A percentile compares a stretch with the other conserved stretches of the same genome.
These are phyloP conservation scores for Collybiopsis luxurians DNA, from an alignment of 768 basidiomycete species.

Conservation along the genomic window DNA sequence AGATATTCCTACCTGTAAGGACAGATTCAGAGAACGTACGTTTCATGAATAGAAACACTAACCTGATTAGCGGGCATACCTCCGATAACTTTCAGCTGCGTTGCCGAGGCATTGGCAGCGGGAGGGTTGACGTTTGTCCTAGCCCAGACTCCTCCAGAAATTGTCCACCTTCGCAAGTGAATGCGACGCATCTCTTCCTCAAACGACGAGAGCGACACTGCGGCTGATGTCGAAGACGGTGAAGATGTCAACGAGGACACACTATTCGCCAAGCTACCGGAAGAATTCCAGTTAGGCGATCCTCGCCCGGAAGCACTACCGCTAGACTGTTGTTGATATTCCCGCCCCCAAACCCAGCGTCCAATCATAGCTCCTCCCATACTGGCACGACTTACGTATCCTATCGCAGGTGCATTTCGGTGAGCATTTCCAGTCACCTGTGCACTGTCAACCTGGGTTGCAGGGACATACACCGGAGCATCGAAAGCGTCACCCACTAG, in stretches of 20 bases:
- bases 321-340: slow-evolving; percentile 28
- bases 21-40: not conserved
- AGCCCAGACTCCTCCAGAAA: slow-evolving; percentile 54
- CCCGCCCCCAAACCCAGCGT: slow-evolving; percentile 83
- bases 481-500: slow-evolving; percentile 83
- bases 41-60: not conserved
- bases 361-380: slow-evolving; percentile 79
- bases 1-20: slow-evolving; percentile 1
- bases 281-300: slow-evolving; percentile 24
- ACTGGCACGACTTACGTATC: slow-evolving; percentile 67
- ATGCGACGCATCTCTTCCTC: slow-evolving; percentile 79
- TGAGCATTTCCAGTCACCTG: slow-evolving; percentile 50
- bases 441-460: slow-evolving; percentile 74
- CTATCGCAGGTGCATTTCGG: slow-evolving; percentile 68
- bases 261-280: not conserved
- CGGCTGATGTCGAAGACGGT: not conserved
- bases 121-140: slow-evolving; percentile 39
- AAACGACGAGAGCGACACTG: too few relatives aligned
- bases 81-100: not conserved
- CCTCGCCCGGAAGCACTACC: not conserved
- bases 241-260: not conserved
- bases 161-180: slow-evolving; percentile 72
- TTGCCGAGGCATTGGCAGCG: not conserved
- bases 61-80: slow-evolving; percentile 3
- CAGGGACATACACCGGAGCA: slow-evolving; percentile 72